These are phyloP conservation scores for Suillus variegatus DNA, from an alignment of 768 basidiomycete species.

Conservation along the genomic window DNA sequence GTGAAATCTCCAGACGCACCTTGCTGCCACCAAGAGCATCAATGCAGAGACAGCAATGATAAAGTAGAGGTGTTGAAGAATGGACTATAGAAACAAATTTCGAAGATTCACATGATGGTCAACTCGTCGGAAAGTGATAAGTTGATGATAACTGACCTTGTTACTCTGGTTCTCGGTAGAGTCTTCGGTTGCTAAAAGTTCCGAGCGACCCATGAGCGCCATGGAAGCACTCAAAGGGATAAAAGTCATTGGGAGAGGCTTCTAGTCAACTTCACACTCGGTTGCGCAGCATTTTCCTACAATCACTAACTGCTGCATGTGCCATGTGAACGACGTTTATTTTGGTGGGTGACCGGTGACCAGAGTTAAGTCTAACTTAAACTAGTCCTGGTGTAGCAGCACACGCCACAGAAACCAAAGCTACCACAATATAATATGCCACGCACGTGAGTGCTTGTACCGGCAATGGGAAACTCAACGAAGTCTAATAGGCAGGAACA, in stretches of 20 bases:
- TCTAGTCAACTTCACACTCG: slow-evolving; percentile 3
- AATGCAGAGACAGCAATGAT: slow-evolving; percentile 17
- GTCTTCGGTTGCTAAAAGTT: neutral
- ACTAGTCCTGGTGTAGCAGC: neutral
- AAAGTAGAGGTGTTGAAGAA: slow-evolving; percentile 26
- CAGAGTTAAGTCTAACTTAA: neutral
- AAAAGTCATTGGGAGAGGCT: slow-evolving; percentile 11
- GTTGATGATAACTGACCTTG: slow-evolving; percentile 18
- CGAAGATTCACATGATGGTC: neutral
- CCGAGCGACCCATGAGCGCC: neutral
- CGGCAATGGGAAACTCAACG: neutral
- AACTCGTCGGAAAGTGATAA: neutral
- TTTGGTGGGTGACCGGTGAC: neutral
- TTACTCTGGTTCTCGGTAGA: neutral
- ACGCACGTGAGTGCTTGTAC: neutral
- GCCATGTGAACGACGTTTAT: slow-evolving; percentile 3
- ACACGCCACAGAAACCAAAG: slow-evolving; percentile 30
- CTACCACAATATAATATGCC: slow-evolving; percentile 14
- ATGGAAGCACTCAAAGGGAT: neutral
- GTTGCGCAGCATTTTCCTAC: slow-evolving; percentile 9
- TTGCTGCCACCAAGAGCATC: slow-evolving; percentile 19
- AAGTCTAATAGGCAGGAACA: slow-evolving; percentile 25
- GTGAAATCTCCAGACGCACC: slow-evolving; percentile 15
- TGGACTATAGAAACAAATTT: slow-evolving; percentile 14
- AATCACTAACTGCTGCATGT: neutral